Evolutionary conservation across 2,329 filamentous ascomycete species (phyloP).

Genomic region (Colletotrichum australisinense): DNA sequence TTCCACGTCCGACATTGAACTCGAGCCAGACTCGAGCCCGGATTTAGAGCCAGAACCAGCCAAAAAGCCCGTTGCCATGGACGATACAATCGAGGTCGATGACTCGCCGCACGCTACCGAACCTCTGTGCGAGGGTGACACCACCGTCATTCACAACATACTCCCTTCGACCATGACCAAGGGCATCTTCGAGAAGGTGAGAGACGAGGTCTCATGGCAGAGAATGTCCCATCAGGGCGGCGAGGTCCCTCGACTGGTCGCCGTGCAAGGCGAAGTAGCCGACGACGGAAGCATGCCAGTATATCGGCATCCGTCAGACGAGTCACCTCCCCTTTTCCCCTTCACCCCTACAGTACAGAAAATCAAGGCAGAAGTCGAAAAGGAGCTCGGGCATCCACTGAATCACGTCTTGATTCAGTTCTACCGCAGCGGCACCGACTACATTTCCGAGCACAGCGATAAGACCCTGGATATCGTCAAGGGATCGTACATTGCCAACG

Average conservation of each 20-base stretch:
- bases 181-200: constrained; percentile 76
- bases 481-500: constrained; percentile 87
- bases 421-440: constrained; percentile 89
- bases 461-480: constrained; percentile 93
- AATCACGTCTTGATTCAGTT: constrained; percentile 95
- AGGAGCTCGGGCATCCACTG: constrained; percentile 78
- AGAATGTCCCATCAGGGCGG: constrained; percentile 93
- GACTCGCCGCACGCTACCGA: background rate
- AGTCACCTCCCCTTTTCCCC: constrained; percentile 79
- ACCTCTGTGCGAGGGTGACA: constrained; percentile 83
- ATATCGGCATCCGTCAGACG: constrained; percentile 95
- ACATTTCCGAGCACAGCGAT: constrained; percentile 96
- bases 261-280: constrained; percentile 82
- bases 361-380: constrained; percentile 77
- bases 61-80: background rate
- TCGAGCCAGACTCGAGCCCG: constrained; percentile 6
- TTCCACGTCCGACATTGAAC: background rate
- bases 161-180: constrained; percentile 68
- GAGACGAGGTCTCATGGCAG: constrained; percentile 85
- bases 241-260: constrained; percentile 90
- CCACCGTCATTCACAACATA: constrained; percentile 76
- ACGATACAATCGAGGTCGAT: background rate
- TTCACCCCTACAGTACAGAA: constrained; percentile 80
- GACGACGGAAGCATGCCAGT: constrained; percentile 82
- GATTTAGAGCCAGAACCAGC: background rate